Base-by-base conservation (phyloP, 1,284 basidiomycete genomes). In the Cutaneotrichosporon spelunceum region DNA sequence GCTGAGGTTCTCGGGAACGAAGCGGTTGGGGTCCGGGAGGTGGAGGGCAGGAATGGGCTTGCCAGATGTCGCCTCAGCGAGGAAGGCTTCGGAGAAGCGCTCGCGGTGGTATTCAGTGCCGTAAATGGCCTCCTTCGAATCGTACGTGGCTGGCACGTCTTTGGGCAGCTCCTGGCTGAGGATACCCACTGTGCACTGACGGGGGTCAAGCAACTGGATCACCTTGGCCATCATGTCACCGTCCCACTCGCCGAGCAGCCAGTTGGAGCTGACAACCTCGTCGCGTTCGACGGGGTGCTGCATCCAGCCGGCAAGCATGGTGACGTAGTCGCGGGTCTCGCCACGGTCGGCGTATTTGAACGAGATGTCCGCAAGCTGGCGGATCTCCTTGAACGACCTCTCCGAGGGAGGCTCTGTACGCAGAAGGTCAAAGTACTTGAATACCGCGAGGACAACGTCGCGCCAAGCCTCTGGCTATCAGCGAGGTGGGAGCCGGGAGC, bases 291-390 rank as follows among this genome's bases (percentile, higher is more conserved):
- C 87, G 84, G 54, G 78, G 44, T 66, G 58, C 62, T 77, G 86
- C 85, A 98, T 87, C 71, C 85, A 85, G 66, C 88, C 86, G 0
- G 93, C 79, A 19, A 97, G 82, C 74, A 84, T 85, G 11, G 88
- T 87, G 4, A 90, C 91, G 75, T 97, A 96, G 63, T 85, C 82
- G 53, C 92, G 87, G 0, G 93, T 88, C 21, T 86, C 76, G 19
- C 77, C 82, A 78, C 96, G 93, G 78, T 99, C 95, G 56, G 88
- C 84, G 77, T 96, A 99, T 39, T 87, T 85, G 83, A 97, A 99
- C 26, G 85, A 85, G 34, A 88, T 90, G 34, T 85, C 81, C 33
- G 87, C 85, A 45, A 99, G 83, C 47, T 84, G 83, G 53, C 86
- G 84, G 59, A 89, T 84, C 78, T 99, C 96, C 49, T 86, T 81